phyloP scores from a whole-genome alignment of 257 asterid genomes.

The Solanum etuberosum region DNA sequence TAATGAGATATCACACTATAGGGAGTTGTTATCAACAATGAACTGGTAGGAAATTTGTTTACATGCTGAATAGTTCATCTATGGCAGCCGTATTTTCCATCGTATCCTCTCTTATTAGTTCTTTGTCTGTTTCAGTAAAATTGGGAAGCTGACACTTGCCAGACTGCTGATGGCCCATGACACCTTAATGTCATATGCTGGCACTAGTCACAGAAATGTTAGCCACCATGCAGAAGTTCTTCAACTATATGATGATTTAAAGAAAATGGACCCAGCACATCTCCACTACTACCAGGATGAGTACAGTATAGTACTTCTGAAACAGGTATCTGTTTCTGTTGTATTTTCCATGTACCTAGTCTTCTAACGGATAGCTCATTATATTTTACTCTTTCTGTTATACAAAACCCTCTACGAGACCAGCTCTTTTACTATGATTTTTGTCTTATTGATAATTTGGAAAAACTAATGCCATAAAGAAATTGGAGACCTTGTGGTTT shows the following conservation, averaged over 20 bases:
- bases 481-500: background rate
- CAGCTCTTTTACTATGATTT: background rate
- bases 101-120: constrained; percentile 1
- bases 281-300: constrained; percentile 65
- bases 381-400: background rate
- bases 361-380: background rate
- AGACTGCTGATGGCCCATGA: constrained; percentile 71
- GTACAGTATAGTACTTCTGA: constrained; percentile 55
- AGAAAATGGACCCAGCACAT: constrained; percentile 72
- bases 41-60: constrained; percentile 45
- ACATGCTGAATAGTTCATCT: background rate
- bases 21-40: constrained; percentile 53
- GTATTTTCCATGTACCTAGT: background rate
- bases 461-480: background rate
- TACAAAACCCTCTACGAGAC: background rate
- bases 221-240: constrained; percentile 58
- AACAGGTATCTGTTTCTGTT: constrained; percentile 42
- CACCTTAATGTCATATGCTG: constrained; percentile 33
- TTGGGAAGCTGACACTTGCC: constrained; percentile 89
- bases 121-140: constrained; percentile 53
- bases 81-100: background rate
- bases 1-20: constrained; percentile 58
- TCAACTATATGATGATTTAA: constrained; percentile 55
- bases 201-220: constrained; percentile 16
- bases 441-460: background rate